Percentiles rank a stretch among this genome's conserved stretches.
Conservation (phyloP, 176 grass and related monocot genomes). For the Oryza australiensis region DNA sequence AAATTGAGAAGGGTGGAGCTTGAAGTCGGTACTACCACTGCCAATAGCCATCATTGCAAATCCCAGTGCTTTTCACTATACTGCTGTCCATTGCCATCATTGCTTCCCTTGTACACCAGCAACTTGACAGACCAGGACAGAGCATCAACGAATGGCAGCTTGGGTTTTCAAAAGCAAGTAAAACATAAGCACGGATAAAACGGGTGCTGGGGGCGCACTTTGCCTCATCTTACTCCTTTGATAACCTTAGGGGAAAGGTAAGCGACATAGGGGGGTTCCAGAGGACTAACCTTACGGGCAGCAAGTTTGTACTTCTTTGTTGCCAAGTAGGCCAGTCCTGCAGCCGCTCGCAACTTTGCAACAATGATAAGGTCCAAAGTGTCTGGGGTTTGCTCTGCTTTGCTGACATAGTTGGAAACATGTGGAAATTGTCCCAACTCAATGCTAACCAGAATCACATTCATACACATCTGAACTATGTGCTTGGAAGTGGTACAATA, state of each 20-base stretch:
- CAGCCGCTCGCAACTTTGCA: slow-evolving; percentile 76
- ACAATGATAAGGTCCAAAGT: slow-evolving; percentile 44
- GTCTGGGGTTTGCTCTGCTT: slow-evolving; percentile 89
- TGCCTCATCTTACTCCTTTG: background rate
- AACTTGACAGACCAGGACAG: background rate
- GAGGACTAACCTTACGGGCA: slow-evolving; percentile 78
- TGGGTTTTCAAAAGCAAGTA: background rate
- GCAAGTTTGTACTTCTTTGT: slow-evolving; percentile 96
- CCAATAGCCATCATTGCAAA: background rate
- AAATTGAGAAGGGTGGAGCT: background rate
- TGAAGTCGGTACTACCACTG: background rate
- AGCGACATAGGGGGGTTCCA: slow-evolving; percentile 8
- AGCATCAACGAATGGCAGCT: background rate
- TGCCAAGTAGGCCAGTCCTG: slow-evolving; percentile 78
- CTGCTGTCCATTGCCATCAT: background rate
- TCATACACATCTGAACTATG: slow-evolving; percentile 98
- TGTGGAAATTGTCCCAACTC: slow-evolving; percentile 85
- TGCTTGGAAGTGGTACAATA: slow-evolving; percentile 99
- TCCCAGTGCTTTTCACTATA: background rate
- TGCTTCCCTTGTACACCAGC: background rate
- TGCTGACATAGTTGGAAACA: slow-evolving; percentile 86
- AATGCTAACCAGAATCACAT: slow-evolving; percentile 92
- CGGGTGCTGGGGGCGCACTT: background rate
- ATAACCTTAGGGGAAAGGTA: background rate
- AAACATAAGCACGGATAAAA: background rate